Evolutionary conservation across 768 basidiomycete species (phyloP).

Genomic region (Leccinum barrowsii): DNA sequence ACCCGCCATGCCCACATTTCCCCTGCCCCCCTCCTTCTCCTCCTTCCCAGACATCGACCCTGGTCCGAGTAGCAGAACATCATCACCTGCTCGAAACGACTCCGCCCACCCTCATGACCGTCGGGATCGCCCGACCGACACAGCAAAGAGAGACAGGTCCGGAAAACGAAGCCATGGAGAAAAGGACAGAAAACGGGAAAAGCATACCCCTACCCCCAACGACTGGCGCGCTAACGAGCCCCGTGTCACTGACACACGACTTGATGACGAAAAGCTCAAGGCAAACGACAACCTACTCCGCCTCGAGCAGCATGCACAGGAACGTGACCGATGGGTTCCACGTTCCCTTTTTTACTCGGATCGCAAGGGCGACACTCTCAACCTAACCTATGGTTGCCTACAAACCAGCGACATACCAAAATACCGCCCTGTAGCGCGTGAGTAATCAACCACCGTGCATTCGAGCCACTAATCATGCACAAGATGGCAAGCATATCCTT

Average conservation of each 20-base stretch:
- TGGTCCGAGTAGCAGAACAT: conserved; percentile 34
- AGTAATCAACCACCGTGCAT: conserved; percentile 22
- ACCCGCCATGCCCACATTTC: conserved; percentile 46
- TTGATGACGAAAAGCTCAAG: conserved; percentile 33
- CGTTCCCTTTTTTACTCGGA: conserved; percentile 56
- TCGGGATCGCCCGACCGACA: conserved; percentile 12
- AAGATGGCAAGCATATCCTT: conserved; percentile 50
- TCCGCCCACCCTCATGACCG: conserved; percentile 10
- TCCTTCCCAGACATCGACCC: conserved; percentile 66
- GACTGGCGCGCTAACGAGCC: conserved; percentile 21
- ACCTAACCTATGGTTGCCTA: conserved; percentile 64
- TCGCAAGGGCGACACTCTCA: conserved; percentile 60
- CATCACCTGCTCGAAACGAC: conserved; percentile 18
- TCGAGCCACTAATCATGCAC: conserved; percentile 47
- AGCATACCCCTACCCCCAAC: conserved; percentile 24
- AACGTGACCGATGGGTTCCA: conserved; percentile 25
- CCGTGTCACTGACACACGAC: conserved; percentile 9
- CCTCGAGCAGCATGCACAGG: conserved; percentile 15
- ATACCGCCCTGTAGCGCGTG: conserved; percentile 58
- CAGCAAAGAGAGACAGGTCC: conserved; percentile 18
- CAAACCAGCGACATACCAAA: conserved; percentile 63
- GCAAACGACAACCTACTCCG: conserved; percentile 33
- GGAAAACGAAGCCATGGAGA: conserved; percentile 23
- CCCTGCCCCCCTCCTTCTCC: conserved; percentile 61
- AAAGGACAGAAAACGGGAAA: conserved; percentile 33